Evolutionary conservation across 495 filamentous ascomycete genomes (phyloP).

Genomic region (Penicillium steckii): DNA sequence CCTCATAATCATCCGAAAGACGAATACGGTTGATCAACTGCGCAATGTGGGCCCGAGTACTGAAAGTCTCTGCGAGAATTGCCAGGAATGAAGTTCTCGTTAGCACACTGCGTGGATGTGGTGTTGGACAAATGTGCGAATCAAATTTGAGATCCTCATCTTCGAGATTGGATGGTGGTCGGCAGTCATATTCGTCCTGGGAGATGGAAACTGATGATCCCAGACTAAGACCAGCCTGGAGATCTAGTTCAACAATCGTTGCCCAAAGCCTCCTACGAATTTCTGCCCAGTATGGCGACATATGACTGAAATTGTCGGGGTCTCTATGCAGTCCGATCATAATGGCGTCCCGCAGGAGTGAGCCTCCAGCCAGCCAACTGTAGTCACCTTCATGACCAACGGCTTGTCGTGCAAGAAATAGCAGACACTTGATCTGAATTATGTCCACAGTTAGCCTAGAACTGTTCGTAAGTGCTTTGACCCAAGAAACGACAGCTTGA

Average conservation of each 20-base stretch:
- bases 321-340: slow-evolving; percentile 13
- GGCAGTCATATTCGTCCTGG: slow-evolving; percentile 3
- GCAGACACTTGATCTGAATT: slow-evolving; percentile 12
- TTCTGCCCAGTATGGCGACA: slow-evolving; percentile 1
- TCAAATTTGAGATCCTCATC: slow-evolving; percentile 1
- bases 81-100: slow-evolving; percentile 1
- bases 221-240: slow-evolving; percentile 1
- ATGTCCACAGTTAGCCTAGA: slow-evolving; percentile 7
- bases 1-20: not conserved
- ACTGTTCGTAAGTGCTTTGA: slow-evolving; percentile 2
- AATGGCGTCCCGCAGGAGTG: slow-evolving; percentile 9
- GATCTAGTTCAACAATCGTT: slow-evolving; percentile 8
- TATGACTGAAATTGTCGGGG: not conserved
- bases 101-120: not conserved
- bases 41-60: not conserved
- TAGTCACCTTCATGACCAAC: slow-evolving; percentile 9
- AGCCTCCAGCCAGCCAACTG: slow-evolving; percentile 1
- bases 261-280: slow-evolving; percentile 4
- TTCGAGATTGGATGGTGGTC: slow-evolving; percentile 3
- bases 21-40: slow-evolving; percentile 1
- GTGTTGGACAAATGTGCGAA: not conserved
- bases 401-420: slow-evolving; percentile 7
- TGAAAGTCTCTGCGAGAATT: not conserved
- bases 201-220: slow-evolving; percentile 1
- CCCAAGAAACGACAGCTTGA: slow-evolving; percentile 5